Conservation (phyloP, 2,329 filamentous ascomycete species). For the Fonsecaea erecta region DNA sequence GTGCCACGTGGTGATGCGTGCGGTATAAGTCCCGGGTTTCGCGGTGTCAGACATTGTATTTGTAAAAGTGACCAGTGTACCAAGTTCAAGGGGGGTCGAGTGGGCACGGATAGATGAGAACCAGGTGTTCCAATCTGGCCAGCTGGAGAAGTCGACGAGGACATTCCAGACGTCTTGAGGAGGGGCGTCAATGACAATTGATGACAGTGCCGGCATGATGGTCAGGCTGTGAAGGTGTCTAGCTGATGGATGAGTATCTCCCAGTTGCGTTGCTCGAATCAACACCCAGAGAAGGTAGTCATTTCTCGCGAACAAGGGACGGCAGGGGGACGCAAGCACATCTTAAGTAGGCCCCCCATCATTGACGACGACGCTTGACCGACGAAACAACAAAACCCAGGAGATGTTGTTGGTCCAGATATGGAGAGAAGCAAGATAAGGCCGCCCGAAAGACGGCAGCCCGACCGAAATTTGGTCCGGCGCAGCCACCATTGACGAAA, state of each 20-base stretch:
- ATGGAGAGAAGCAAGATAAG: background rate
- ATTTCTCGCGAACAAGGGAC: background rate
- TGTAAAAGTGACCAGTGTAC: conserved; percentile 17
- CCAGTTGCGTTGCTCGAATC: background rate
- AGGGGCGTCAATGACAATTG: conserved; percentile 13
- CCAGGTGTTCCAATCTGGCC: conserved; percentile 18
- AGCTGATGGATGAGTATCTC: background rate
- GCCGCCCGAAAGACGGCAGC: background rate
- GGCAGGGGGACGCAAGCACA: background rate
- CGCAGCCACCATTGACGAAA: no score
- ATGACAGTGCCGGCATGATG: conserved; percentile 14
- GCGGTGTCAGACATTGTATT: conserved; percentile 15
- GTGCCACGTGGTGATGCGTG: conserved; percentile 18
- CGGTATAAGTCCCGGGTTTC: conserved; percentile 11
- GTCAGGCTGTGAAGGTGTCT: background rate
- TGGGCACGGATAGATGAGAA: conserved; percentile 6
- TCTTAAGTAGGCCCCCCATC: background rate
- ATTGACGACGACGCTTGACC: background rate
- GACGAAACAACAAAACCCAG: background rate
- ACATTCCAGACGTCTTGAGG: conserved; percentile 14
- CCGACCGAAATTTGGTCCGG: conserved; percentile 15
- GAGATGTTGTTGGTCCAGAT: background rate
- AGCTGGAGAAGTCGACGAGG: conserved; percentile 11
- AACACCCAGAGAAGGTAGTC: background rate
- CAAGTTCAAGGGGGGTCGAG: background rate